Base-by-base conservation (phyloP, 768 basidiomycete species). In the Mycena metata region DNA sequence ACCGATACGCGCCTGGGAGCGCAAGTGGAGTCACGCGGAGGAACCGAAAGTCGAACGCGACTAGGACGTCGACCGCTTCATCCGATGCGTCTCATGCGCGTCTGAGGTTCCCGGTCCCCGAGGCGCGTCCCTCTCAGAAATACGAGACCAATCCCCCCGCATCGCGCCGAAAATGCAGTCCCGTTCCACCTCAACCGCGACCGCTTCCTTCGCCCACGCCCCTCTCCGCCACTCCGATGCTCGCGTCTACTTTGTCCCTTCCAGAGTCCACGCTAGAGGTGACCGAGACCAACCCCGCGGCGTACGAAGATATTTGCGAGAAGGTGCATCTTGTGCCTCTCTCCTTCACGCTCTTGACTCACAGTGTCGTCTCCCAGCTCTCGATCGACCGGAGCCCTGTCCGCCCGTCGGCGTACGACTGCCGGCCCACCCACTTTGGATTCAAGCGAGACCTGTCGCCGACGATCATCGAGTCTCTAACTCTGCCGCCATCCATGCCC, bases 1-100 rank as follows among this genome's bases (percentile, higher is more conserved):
- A 89, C 73, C 80, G 79, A 59, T 89, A 75, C 45, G 33, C 64
- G 30, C 77, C 78, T 1, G 58, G 43, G 35, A 63, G 42, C 23
- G 49, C 45, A 45, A 41, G 3, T 39, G 65, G 65, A 10, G 65
- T 17, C 30, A 36, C 57, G 51, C 55, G 50, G 33, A 66, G 58
- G 52, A 11, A 2, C 26, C 39, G 26, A 24, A 61, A 45, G 58
- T 2, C 50, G 17, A 60, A 52, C 2, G 24, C 45, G 33, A 24
- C 2, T 1, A 39, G 30, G 17, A 30, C 59, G 23, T 61, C 68
- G 45, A 39, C 33, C 16, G 50, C 51, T 36, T 47, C 23, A 4
- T 60, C 63, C 7, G 58, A 59, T 21, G 24, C 39, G 26, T 66
- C 64, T 9, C 42, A 43, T 15, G 30, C 23, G 26, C 7, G 6